Evolutionary conservation across 768 basidiomycete genomes (phyloP), one percentile per base, ranked within the genome.

Genomic region (Suillus occidentalis): DNA sequence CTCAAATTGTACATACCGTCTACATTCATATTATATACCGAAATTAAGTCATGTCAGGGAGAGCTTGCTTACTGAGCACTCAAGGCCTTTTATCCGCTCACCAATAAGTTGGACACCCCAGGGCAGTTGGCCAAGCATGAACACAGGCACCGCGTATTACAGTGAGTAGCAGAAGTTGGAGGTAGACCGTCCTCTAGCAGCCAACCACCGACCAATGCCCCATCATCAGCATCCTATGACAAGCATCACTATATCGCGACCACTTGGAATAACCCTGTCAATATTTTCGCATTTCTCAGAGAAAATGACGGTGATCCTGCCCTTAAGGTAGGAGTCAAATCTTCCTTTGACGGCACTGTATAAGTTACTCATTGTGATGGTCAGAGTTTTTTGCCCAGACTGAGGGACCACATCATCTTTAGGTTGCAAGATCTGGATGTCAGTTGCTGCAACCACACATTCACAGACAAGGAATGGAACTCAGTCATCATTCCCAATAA

Each of bases 261-360:
- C 25, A 39, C 62, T 16, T 5, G 55, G 16, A 63, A 63, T 25
- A 10, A 25, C 40, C 53, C 62, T 0, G 22, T 31, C 6, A 40
- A 63, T 14, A 2, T 39, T 0, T 5, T 66, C 52, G 20, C 45
- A 63, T 60, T 63, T 58, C 7, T 69, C 65, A 16, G 22, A 67
- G 12, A 45, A 28, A 39, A 31, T 39, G 49, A 36, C 18, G 67
- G 68, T 1, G 78, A 79, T 65, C 75, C 75, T 12, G 76, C 75
- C 1, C 18, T 75, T 12, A 65, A 56, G n/a, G 62, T 63, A 14
- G 3, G 13, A 67, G 2, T 47, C 3, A 16, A 14, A 8, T 16
- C 16, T 10, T 28, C 2, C 28, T 13, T 2, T 65, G 31, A 9
- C 40, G 59, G 20, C 64, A 25, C 56, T 34, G 28, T 40, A 28